Evolutionary conservation across 768 basidiomycete genomes (phyloP).

Genomic region (Suillus lakei): DNA sequence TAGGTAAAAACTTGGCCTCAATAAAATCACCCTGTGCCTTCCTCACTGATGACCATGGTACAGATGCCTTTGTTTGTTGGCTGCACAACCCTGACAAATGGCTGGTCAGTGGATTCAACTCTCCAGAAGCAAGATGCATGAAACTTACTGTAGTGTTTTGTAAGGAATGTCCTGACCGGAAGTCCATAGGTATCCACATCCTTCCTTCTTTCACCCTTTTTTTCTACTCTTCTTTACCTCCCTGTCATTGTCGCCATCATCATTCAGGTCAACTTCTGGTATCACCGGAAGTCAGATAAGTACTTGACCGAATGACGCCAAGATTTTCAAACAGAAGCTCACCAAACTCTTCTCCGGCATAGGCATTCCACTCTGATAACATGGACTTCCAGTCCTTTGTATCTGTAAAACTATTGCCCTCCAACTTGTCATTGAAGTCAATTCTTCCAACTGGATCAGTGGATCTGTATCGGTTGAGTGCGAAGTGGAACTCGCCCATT

Average conservation of each 20-base stretch:
- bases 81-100: not conserved
- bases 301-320: not conserved
- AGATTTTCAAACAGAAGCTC: not conserved
- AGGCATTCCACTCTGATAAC: not conserved
- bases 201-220: not conserved
- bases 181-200: not conserved
- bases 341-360: not conserved
- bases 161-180: not conserved
- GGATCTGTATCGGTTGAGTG: not conserved
- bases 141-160: conserved; percentile 3
- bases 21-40: not conserved
- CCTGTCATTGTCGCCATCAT: not conserved
- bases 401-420: not conserved
- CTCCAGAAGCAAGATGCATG: not conserved
- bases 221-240: not conserved
- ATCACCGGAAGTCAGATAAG: not conserved
- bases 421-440: not conserved
- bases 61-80: not conserved
- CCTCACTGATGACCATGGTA: not conserved
- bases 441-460: not conserved
- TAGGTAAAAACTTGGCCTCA: not conserved
- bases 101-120: not conserved
- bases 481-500: not conserved
- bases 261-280: not conserved
- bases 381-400: not conserved